These are phyloP conservation scores for Chaetomium sp. DNA, from an alignment of 2,329 filamentous ascomycete species.

Conservation along the genomic window DNA sequence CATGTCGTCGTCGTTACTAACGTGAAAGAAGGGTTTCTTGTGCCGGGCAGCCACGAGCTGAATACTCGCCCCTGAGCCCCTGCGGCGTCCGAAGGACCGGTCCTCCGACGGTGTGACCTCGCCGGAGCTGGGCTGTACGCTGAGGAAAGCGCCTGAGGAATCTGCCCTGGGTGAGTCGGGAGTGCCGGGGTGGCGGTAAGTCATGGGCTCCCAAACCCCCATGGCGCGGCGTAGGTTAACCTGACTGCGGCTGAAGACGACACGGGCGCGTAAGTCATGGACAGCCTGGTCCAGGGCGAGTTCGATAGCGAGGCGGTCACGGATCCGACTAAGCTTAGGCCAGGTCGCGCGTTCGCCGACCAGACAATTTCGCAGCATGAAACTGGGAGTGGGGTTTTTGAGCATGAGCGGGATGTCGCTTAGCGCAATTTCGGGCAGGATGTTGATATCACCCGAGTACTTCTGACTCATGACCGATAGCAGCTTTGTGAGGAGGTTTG, in stretches of 20 bases:
- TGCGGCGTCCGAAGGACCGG: constrained; percentile 34
- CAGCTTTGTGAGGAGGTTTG: constrained; percentile 70
- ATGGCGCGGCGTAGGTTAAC: constrained; percentile 45
- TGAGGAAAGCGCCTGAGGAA: neutral
- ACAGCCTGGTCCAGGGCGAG: constrained; percentile 73
- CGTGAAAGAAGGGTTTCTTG: constrained; percentile 29
- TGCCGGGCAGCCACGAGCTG: constrained; percentile 32
- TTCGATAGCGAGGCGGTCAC: constrained; percentile 84
- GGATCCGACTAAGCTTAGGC: constrained; percentile 79
- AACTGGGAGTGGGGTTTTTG: constrained; percentile 76
- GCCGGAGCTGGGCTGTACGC: constrained; percentile 15
- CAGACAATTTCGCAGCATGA: constrained; percentile 73
- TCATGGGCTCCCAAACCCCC: neutral
- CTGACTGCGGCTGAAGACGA: constrained; percentile 63
- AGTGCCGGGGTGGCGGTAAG: constrained; percentile 22
- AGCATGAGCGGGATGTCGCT: constrained; percentile 70
- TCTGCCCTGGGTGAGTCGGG: neutral
- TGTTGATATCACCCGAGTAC: constrained; percentile 93
- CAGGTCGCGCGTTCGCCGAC: constrained; percentile 82
- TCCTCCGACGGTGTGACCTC: constrained; percentile 24
- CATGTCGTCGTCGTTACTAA: constrained; percentile 24
- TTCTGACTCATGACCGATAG: constrained; percentile 79
- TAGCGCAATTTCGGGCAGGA: constrained; percentile 71
- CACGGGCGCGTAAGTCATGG: constrained; percentile 57
- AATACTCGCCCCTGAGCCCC: constrained; percentile 46